Conservation (phyloP, 306 rosid genomes). For the Cucurbita maxima region DNA sequence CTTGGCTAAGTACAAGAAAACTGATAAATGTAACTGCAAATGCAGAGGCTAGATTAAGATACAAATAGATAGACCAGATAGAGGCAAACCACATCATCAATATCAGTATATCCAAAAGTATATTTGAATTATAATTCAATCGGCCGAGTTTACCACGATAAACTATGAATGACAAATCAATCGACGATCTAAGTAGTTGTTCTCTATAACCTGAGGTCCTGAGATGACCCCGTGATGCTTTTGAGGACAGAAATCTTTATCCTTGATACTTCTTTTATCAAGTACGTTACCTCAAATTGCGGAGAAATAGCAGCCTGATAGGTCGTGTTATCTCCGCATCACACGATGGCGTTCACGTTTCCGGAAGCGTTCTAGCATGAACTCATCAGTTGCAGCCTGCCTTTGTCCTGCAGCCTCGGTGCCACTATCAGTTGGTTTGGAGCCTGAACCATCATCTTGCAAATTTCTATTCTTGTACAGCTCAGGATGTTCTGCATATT, state of each 20-base stretch:
- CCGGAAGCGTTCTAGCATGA: constrained; percentile 89
- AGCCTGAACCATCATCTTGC: constrained; percentile 46
- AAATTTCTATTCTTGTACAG: constrained; percentile 60
- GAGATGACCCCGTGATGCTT: not conserved
- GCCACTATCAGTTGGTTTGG: constrained; percentile 43
- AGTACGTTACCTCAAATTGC: not conserved
- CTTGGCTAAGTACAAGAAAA: not conserved
- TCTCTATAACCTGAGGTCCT: not conserved
- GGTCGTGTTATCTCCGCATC: constrained; percentile 40
- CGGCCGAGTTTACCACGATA: not conserved
- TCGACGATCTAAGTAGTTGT: not conserved
- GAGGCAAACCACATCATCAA: not conserved
- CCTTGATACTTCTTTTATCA: not conserved
- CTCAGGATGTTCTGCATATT: constrained; percentile 85
- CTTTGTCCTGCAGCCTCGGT: constrained; percentile 55
- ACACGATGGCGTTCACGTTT: constrained; percentile 91
- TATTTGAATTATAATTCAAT: not conserved
- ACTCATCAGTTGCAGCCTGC: constrained; percentile 91
- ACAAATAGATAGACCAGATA: not conserved
- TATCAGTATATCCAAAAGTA: not conserved
- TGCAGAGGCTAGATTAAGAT: not conserved
- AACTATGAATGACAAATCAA: not conserved
- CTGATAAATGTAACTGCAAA: not conserved
- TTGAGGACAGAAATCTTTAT: not conserved
- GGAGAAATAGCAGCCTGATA: not conserved